Base-by-base conservation (phyloP, 768 basidiomycete species). In the Auricularia cornea region DNA sequence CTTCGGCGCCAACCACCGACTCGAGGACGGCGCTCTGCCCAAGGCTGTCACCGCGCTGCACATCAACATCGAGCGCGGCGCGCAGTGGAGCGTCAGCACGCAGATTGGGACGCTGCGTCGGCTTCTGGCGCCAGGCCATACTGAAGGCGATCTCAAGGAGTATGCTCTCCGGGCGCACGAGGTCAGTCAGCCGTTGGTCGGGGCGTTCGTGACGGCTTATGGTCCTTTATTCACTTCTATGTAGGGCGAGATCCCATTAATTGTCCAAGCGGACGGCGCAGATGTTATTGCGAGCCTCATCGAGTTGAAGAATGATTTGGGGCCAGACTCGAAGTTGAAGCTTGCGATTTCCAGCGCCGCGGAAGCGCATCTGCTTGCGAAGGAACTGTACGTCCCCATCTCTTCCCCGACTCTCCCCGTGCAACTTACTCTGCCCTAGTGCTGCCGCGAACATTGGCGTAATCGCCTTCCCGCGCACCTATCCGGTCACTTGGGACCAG, bases 351-450 rank as follows among this genome's bases (percentile, higher is more conserved):
- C 75, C 4, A 83, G 86, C 59, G 90, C 82, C 1, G 74, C 80
- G 2, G 89, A 92, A 68, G 87, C 86, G 0, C 87, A 88, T 70
- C 71, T 91, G 12, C 74, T 95, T 29, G 92, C 91, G 2, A 77
- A 83, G 62, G 82, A 92, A 65, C 80, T 95, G 23, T 74, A 57
- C 54, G 54, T 11, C 54, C 8, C 30, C 8, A 40, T 52, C 51
- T 10, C 8, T 10, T 2, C 54, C 26, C 1, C 0, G 8, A 48
- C 16, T 38, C 16, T 14, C 16, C 35, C 35, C 35, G 35, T 8
- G 8, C 35, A 48, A 18, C 44, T 20, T 14, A 23, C 0, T 12
- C 12, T 20, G 2, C 23, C 8, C 28, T 20, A 57, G 54, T 29
- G 88, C 84, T 0, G 75, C 77, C 29, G 86, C 89, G 2, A 76